These are phyloP conservation scores for Pulveroboletus sp. DNA, from an alignment of 768 basidiomycete species.

Conservation along the genomic window DNA sequence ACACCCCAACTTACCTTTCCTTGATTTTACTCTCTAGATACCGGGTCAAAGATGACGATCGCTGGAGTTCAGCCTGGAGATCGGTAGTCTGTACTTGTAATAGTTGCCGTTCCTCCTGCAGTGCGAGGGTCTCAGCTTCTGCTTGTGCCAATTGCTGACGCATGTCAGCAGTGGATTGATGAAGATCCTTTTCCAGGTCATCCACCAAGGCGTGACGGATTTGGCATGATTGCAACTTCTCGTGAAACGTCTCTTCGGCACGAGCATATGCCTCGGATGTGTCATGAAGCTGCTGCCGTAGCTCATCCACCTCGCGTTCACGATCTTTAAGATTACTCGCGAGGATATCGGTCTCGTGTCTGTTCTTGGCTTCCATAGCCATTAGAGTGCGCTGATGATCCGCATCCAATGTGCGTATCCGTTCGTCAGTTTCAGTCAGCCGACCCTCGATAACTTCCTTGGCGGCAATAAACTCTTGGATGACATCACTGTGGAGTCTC, in stretches of 20 bases:
- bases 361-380: conserved; percentile 33
- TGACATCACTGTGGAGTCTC: conserved; percentile 19
- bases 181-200: conserved; percentile 32
- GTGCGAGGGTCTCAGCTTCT: conserved; percentile 30
- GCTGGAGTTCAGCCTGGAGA: conserved; percentile 63
- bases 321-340: conserved; percentile 37
- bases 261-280: conserved; percentile 32
- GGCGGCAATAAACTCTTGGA: conserved; percentile 20
- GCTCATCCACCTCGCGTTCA: conserved; percentile 28
- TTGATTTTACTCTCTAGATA: conserved; percentile 60
- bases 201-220: conserved; percentile 29
- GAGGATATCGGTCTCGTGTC: conserved; percentile 32
- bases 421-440: conserved; percentile 24
- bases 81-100: conserved; percentile 54
- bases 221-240: conserved; percentile 25
- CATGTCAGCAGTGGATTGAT: conserved; percentile 32
- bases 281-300: conserved; percentile 37
- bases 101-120: conserved; percentile 47
- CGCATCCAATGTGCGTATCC: conserved; percentile 25
- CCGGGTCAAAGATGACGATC: conserved; percentile 53
- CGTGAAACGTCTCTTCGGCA: conserved; percentile 27
- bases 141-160: conserved; percentile 41
- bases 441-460: conserved; percentile 30
- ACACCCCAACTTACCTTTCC: conserved; percentile 46
- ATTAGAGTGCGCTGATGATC: conserved; percentile 16